Conservation (phyloP, 352 stramenopile genomes). For the Phytophthora cajani region DNA sequence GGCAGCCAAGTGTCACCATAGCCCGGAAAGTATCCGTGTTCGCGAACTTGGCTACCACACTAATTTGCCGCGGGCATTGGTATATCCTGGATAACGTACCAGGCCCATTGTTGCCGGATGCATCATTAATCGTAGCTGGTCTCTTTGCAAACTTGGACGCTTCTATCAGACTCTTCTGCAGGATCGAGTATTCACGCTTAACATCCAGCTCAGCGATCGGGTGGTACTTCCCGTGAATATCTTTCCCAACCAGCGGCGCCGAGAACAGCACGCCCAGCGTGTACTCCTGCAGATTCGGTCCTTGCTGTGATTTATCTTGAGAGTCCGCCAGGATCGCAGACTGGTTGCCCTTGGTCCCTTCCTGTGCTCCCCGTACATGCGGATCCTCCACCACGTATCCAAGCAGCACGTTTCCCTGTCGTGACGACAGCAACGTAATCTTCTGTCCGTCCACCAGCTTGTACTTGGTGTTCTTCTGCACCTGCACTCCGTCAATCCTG, state of each 20-base stretch:
- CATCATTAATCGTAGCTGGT: conserved; percentile 23
- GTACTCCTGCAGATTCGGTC: conserved; percentile 72
- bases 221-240: conserved; percentile 89
- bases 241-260: conserved; percentile 91
- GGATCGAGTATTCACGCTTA: conserved; percentile 81
- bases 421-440: conserved; percentile 77
- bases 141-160: conserved; percentile 71
- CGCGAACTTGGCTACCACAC: conserved; percentile 94
- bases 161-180: conserved; percentile 81
- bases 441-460: conserved; percentile 65
- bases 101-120: conserved; percentile 14
- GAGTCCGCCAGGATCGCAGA: conserved; percentile 30
- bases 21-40: conserved; percentile 94
- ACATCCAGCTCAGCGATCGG: conserved; percentile 90
- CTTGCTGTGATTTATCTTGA: conserved; percentile 61
- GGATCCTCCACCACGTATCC: conserved; percentile 83
- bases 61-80: conserved; percentile 83
- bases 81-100: conserved; percentile 48
- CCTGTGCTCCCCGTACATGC: conserved; percentile 55
- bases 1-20: conserved; percentile 91
- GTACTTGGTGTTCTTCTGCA: conserved; percentile 60
- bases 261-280: conserved; percentile 95
- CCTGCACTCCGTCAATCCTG: conserved; percentile 60
- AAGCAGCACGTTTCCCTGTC: conserved; percentile 62
- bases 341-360: conserved; percentile 23